phyloP scores from a whole-genome alignment of 805 yeast species.

The Ogataea paraovalis region DNA sequence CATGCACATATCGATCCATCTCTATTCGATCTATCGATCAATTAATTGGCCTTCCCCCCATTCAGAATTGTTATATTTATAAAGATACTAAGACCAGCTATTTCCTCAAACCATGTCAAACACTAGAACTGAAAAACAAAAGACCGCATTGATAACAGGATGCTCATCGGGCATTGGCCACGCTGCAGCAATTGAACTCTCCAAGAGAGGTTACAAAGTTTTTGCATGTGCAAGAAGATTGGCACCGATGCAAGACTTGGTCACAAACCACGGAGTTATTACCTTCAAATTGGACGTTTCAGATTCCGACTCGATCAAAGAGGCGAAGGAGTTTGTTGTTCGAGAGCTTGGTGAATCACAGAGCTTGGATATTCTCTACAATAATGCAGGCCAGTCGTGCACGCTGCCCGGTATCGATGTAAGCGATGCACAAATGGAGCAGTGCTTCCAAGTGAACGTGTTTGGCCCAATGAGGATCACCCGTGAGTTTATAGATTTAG shows the following conservation, averaged over 20 bases:
- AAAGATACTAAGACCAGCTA: no score
- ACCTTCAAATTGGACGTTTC: slow-evolving; percentile 58
- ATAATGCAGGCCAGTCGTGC: slow-evolving; percentile 63
- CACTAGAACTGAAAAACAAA: no score
- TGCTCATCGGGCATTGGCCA: slow-evolving; percentile 58
- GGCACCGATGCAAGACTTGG: slow-evolving; percentile 52
- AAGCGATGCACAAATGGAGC: slow-evolving; percentile 45
- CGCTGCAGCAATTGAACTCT: slow-evolving; percentile 40
- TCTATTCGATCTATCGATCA: no score
- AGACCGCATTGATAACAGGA: slow-evolving; percentile 48
- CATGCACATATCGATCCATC: no score
- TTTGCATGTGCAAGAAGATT: slow-evolving; percentile 73
- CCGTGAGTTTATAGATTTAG: slow-evolving; percentile 41
- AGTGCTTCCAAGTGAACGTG: slow-evolving; percentile 63
- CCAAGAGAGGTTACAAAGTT: slow-evolving; percentile 42
- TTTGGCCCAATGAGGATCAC: slow-evolving; percentile 64
- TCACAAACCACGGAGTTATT: slow-evolving; percentile 34
- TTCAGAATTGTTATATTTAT: no score
- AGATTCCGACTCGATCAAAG: slow-evolving; percentile 41
- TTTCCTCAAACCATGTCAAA: background rate
- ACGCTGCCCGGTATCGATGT: slow-evolving; percentile 69
- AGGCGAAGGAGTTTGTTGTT: slow-evolving; percentile 40
- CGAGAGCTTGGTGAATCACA: slow-evolving; percentile 24
- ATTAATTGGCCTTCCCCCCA: no score
- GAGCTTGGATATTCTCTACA: slow-evolving; percentile 56